Conservation (phyloP, 306 rosid species). For the Quercus berberidifolia region DNA sequence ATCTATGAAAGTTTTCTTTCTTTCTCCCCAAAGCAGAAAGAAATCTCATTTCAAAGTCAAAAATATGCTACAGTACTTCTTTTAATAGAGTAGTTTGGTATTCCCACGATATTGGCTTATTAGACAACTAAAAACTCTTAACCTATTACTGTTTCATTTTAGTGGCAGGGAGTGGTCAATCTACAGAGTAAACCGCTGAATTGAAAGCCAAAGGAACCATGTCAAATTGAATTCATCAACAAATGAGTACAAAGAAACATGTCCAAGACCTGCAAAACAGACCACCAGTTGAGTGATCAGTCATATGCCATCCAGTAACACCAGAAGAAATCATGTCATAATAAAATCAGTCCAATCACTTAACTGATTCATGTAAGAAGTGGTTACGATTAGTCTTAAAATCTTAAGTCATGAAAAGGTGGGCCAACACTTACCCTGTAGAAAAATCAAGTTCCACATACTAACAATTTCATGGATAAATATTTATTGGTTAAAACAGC, state of each 20-base stretch:
- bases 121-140: not conserved
- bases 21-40: not conserved
- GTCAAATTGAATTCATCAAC: constrained; percentile 16
- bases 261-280: constrained; percentile 8
- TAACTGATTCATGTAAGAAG: too few relatives aligned
- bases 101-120: not conserved
- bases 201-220: not conserved
- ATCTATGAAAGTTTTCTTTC: not conserved
- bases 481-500: too few relatives aligned
- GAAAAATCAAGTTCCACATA: not conserved
- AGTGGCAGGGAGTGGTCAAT: not conserved
- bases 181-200: not conserved
- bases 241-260: constrained; percentile 1
- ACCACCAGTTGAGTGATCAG: constrained; percentile 21
- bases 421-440: not conserved
- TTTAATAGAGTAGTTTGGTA: not conserved
- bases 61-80: not conserved
- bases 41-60: constrained; percentile 4
- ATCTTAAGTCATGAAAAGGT: not conserved
- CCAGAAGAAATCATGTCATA: not conserved
- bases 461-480: not conserved
- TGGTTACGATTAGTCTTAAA: not conserved
- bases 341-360: not conserved
- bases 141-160: not conserved
- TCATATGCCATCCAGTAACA: not conserved